These are phyloP conservation scores for Botrytis byssoidea DNA, from an alignment of 2,329 filamentous ascomycete species.

Conservation along the genomic window DNA sequence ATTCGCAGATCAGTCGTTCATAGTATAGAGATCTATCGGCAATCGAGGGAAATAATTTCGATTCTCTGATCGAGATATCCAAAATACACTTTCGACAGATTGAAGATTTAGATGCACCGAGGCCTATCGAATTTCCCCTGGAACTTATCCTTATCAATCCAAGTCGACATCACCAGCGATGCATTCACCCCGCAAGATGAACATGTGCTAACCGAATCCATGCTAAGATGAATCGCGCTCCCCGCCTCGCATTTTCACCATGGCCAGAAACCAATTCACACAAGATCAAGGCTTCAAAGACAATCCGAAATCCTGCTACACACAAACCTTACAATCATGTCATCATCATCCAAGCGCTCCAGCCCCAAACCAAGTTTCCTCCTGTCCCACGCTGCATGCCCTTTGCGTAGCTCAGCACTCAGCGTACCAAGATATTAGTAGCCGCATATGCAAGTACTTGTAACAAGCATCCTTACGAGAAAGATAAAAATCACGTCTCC, in stretches of 20 bases:
- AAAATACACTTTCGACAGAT: background rate
- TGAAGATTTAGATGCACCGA: slow-evolving; percentile 13
- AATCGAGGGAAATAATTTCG: background rate
- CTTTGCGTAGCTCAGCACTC: background rate
- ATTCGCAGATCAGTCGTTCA: background rate
- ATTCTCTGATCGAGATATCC: background rate
- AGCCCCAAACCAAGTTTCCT: slow-evolving; percentile 1
- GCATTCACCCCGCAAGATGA: background rate
- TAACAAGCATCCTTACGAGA: background rate
- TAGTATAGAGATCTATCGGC: background rate
- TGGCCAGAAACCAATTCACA: background rate
- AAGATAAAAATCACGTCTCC: background rate
- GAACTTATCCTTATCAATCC: slow-evolving; percentile 11
- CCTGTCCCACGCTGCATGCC: background rate
- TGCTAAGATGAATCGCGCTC: background rate
- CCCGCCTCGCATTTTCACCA: background rate
- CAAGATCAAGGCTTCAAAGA: background rate
- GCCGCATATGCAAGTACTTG: slow-evolving; percentile 6
- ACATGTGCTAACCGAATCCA: background rate
- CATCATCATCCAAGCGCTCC: background rate
- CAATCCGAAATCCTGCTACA: background rate
- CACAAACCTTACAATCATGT: background rate
- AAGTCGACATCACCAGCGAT: background rate
- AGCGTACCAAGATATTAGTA: background rate
- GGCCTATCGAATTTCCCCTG: background rate